Conservation (phyloP, 768 basidiomycete species). For the Boletus vinaceobasis region DNA sequence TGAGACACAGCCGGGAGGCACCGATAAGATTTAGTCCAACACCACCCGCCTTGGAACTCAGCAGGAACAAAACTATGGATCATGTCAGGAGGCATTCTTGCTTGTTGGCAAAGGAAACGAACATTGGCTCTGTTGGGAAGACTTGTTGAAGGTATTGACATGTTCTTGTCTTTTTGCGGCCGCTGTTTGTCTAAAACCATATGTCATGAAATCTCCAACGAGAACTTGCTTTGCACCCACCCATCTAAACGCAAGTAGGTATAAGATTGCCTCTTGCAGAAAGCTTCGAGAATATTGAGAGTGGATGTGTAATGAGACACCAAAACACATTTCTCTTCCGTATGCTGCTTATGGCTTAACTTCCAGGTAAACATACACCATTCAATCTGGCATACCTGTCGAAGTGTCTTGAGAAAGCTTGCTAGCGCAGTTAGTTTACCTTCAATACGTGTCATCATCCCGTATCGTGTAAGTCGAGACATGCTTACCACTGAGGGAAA, state of each 20-base stretch:
- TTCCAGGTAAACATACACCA: background rate
- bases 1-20: conserved; percentile 79
- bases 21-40: conserved; percentile 93
- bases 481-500: conserved; percentile 71
- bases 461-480: background rate
- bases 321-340: conserved; percentile 91
- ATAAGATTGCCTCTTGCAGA: conserved; percentile 73
- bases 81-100: background rate
- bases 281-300: conserved; percentile 85
- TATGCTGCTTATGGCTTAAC: conserved; percentile 42
- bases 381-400: conserved; percentile 41
- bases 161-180: conserved; percentile 77
- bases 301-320: conserved; percentile 98
- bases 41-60: conserved; percentile 95
- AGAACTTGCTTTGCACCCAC: conserved; percentile 32
- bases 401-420: conserved; percentile 57
- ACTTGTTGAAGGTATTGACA: conserved; percentile 86
- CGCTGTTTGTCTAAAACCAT: conserved; percentile 61
- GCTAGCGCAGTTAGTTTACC: conserved; percentile 73
- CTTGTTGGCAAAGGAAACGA: conserved; percentile 4
- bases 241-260: conserved; percentile 87
- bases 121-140: conserved; percentile 71
- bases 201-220: background rate
- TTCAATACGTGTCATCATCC: conserved; percentile 29
- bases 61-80: conserved; percentile 73